Evolutionary conservation across 2,329 filamentous ascomycete species (phyloP).

Genomic region (Falciphora oryzae): DNA sequence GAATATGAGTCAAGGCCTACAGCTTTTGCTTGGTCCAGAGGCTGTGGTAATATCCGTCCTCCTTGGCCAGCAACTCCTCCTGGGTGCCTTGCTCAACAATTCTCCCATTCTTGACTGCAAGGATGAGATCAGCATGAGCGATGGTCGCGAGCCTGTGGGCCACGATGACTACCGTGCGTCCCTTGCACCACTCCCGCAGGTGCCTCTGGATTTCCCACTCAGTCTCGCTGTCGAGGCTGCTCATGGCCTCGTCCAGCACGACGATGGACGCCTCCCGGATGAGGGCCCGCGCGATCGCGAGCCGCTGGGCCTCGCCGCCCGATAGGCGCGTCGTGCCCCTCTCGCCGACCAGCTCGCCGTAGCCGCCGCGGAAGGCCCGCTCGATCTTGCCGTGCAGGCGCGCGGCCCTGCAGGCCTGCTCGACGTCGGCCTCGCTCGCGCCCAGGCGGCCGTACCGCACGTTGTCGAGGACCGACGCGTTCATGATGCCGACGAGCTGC

Average conservation of each 20-base stretch:
- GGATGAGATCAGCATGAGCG: constrained; percentile 67
- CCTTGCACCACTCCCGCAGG: constrained; percentile 9
- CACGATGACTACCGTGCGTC: constrained; percentile 41
- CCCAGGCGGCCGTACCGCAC: constrained; percentile 55
- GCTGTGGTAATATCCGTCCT: constrained; percentile 6
- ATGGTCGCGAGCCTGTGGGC: constrained; percentile 68
- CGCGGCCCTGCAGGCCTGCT: constrained; percentile 54
- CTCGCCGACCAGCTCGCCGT: constrained; percentile 42
- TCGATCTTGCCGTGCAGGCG: constrained; percentile 59
- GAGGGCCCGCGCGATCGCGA: constrained; percentile 40
- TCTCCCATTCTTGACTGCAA: constrained; percentile 63
- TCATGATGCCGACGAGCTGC: constrained; percentile 59
- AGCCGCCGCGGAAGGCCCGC: constrained; percentile 47
- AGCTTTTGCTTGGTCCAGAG: constrained; percentile 6
- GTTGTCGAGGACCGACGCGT: constrained; percentile 56
- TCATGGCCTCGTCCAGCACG: constrained; percentile 15
- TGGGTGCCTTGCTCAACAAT: constrained; percentile 69
- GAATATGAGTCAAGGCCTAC: neutral
- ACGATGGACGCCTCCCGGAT: constrained; percentile 12
- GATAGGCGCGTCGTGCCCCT: constrained; percentile 39
- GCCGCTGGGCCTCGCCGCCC: constrained; percentile 44
- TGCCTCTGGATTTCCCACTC: constrained; percentile 14
- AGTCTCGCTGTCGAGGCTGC: constrained; percentile 14
- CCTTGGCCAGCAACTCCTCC: constrained; percentile 50
- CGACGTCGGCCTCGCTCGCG: constrained; percentile 55